Base-by-base conservation (phyloP, 108 stramenopile genomes). In the Cyclotella kingstonii region DNA sequence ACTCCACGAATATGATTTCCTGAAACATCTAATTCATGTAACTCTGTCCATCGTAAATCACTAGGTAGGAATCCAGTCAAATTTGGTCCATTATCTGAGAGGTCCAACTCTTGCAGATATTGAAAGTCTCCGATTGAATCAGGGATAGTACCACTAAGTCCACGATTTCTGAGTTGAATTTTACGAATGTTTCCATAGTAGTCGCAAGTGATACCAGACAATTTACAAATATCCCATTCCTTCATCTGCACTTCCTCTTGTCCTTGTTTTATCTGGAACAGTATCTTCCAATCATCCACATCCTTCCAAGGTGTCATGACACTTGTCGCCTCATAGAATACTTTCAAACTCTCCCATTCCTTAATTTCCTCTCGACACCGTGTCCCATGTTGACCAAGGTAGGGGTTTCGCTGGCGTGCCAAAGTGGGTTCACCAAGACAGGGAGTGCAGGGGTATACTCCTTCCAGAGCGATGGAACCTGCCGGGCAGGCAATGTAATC, bases 121-220 rank as follows among this genome's bases (percentile, higher is more conserved):
- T 49, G 40, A 9, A 85, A 55, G 38, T 75, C 74, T 1, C 84
- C 84, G 23, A 85, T 36, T 22, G 61, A 71, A 17, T 62, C 59
- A 6, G 81, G 74, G 25, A 85, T 78, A 8, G 64, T 61, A 11
- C 87, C 87, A 30, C 50, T 58, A 26, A 86, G 53, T 19, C 66
- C 60, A 1, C 46, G 46, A 54, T 64, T 59, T 15, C 52, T 56
- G 43, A 81, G 70, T 4, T 25, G 29, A 23, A 89, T 66, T 25
- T 68, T 33, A 12, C 63, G 47, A 11, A 83, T 64, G 18, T 62
- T 50, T 6, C 50, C 66, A 21, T 82, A 60, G 2, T 33, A 31
- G 56, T 78, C 74, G 44, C 87, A 89, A 8, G 67, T 48, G 34
- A 89, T 54, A 4, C 87, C 87, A 7, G 54, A 52, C 71, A 81